Conservation (phyloP, 78 protist species). For the Dictyostelium firmibasis region DNA sequence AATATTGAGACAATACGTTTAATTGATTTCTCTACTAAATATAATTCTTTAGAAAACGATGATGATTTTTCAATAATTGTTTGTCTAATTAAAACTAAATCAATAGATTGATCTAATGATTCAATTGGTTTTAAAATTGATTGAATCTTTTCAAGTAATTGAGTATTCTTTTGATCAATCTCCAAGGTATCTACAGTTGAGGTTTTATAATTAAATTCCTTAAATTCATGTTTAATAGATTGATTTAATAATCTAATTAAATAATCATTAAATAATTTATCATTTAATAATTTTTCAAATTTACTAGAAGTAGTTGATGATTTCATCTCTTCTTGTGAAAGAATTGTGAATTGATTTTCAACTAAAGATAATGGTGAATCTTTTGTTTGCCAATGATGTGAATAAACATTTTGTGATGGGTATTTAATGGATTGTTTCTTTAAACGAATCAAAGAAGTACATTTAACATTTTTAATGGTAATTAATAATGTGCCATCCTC, state of each 20-base stretch:
- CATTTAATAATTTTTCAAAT: neutral
- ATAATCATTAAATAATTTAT: neutral
- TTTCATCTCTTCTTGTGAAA: no score
- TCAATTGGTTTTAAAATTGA: neutral
- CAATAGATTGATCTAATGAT: neutral
- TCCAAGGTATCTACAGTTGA: neutral
- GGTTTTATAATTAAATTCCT: neutral
- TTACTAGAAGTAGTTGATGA: neutral
- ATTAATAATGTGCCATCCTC: conserved; percentile 39
- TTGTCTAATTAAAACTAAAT: neutral
- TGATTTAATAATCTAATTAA: neutral
- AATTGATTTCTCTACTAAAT: neutral
- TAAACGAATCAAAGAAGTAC: conserved; percentile 25
- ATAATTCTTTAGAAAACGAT: neutral
- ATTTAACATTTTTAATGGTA: conserved; percentile 12
- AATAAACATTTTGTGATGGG: conserved; percentile 36
- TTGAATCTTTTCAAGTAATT: neutral
- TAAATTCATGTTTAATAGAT: neutral
- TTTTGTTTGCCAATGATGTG: conserved; percentile 42
- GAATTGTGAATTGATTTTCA: neutral
- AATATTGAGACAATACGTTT: neutral
- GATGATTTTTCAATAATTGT: neutral
- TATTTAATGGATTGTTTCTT: conserved; percentile 37
- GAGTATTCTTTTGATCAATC: neutral
- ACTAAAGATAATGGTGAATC: neutral